Evolutionary conservation across 208 protist species (phyloP).

Genomic region (Herpetomonas samuelpessoai): DNA sequence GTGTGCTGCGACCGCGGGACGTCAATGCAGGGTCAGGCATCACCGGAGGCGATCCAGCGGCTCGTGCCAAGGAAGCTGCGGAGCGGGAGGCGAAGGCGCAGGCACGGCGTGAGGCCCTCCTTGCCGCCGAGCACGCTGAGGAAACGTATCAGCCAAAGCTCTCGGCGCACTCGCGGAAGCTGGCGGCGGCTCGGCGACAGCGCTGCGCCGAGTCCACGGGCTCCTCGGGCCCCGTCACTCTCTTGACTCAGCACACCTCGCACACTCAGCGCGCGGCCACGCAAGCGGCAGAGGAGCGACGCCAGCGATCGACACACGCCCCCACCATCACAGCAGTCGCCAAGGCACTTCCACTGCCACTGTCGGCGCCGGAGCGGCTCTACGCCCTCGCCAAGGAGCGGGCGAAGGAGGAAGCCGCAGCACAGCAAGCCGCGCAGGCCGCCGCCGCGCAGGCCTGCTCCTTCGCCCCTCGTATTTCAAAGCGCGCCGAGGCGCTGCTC

Average conservation of each 20-base stretch:
- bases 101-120: not conserved
- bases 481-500: not conserved
- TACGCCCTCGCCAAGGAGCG: conserved; percentile 25
- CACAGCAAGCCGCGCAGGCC: not conserved
- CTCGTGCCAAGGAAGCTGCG: not conserved
- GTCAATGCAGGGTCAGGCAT: not conserved
- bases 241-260: conserved; percentile 12
- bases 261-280: conserved; percentile 1
- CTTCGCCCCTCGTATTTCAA: not conserved
- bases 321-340: conserved; percentile 20
- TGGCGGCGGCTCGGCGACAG: not conserved
- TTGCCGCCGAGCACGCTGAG: conserved; percentile 7
- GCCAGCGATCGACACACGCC: not conserved
- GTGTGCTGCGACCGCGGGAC: not conserved
- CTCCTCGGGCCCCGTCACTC: conserved; percentile 11
- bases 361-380: conserved; percentile 28
- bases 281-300: conserved; percentile 1
- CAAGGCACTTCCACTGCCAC: conserved; percentile 16
- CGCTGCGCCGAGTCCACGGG: conserved; percentile 10
- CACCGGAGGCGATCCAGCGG: not conserved
- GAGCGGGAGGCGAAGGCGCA: not conserved
- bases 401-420: not conserved
- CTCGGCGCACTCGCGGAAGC: not conserved
- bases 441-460: not conserved
- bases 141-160: not conserved